Evolutionary conservation across 2,329 filamentous ascomycete genomes (phyloP).

Genomic region (Hypoxylon sp.): DNA sequence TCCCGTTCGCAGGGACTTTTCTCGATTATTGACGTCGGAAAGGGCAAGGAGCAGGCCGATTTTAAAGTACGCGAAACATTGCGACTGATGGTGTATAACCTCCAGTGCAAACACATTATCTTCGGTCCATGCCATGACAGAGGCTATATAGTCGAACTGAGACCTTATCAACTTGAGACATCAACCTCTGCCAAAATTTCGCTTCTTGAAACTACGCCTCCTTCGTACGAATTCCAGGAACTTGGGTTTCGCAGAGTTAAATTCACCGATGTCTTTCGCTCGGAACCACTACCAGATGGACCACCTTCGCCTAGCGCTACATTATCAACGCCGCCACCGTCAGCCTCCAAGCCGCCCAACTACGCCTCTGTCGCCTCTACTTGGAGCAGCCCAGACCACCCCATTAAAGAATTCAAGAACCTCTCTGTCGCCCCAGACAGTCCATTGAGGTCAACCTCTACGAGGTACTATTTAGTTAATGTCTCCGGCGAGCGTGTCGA

Average conservation of each 20-base stretch:
- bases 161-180: conserved; percentile 28
- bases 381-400: conserved; percentile 7
- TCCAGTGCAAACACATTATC: conserved; percentile 41
- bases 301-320: background rate
- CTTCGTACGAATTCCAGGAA: conserved; percentile 31
- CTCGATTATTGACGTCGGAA: conserved; percentile 38
- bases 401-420: conserved; percentile 19
- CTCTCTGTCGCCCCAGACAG: background rate
- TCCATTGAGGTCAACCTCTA: background rate
- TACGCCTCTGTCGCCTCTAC: conserved; percentile 6
- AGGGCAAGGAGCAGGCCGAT: conserved; percentile 40
- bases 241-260: conserved; percentile 27
- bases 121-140: conserved; percentile 41
- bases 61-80: conserved; percentile 40
- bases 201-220: conserved; percentile 33
- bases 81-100: conserved; percentile 35
- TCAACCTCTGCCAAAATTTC: conserved; percentile 23
- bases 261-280: conserved; percentile 38
- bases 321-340: conserved; percentile 1
- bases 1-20: conserved; percentile 35
- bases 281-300: conserved; percentile 28
- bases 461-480: conserved; percentile 34
- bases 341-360: conserved; percentile 1
- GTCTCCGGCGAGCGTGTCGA: conserved; percentile 29
- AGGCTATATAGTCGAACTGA: conserved; percentile 36